Percentiles rank a stretch among this genome's conserved stretches.
Evolutionary conservation across 768 basidiomycete genomes (phyloP).

Genomic region (Rossbeevera mucosa): DNA sequence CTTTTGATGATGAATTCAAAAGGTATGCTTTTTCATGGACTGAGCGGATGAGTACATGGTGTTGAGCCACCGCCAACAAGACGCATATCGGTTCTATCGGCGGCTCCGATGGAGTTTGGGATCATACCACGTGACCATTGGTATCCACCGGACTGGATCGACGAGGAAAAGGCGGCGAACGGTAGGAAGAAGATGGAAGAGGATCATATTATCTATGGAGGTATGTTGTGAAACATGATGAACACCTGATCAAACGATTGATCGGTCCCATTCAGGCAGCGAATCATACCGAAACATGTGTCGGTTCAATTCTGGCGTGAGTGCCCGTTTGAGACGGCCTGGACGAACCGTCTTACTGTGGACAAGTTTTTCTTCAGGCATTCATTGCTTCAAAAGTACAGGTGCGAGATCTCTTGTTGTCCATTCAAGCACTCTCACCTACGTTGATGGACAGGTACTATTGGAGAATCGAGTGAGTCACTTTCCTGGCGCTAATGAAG

Average conservation of each 20-base stretch:
- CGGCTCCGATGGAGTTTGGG: constrained; percentile 51
- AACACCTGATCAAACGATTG: neutral
- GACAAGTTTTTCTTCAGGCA: constrained; percentile 48
- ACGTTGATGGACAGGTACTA: constrained; percentile 19
- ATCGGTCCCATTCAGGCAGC: constrained; percentile 5
- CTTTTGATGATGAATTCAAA: constrained; percentile 52
- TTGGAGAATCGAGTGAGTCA: constrained; percentile 28
- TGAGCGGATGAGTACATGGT: neutral
- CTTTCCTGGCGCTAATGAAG: constrained; percentile 34
- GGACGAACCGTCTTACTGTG: neutral
- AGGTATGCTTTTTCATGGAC: constrained; percentile 19
- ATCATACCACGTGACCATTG: constrained; percentile 59
- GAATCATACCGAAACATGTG: constrained; percentile 67
- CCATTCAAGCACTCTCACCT: neutral
- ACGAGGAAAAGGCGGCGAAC: constrained; percentile 55
- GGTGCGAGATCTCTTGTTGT: constrained; percentile 11
- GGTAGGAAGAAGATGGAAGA: constrained; percentile 49
- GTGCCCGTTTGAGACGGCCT: constrained; percentile 12
- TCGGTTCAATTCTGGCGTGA: constrained; percentile 66
- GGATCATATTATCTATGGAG: constrained; percentile 46
- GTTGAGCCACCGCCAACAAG: constrained; percentile 23
- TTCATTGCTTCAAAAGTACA: constrained; percentile 26
- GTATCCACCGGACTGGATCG: constrained; percentile 69
- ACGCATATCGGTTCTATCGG: constrained; percentile 36
- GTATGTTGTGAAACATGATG: constrained; percentile 24